These are phyloP conservation scores for Chlorella sorokiniana DNA, from an alignment of 139 green algal genomes.

Conservation along the genomic window DNA sequence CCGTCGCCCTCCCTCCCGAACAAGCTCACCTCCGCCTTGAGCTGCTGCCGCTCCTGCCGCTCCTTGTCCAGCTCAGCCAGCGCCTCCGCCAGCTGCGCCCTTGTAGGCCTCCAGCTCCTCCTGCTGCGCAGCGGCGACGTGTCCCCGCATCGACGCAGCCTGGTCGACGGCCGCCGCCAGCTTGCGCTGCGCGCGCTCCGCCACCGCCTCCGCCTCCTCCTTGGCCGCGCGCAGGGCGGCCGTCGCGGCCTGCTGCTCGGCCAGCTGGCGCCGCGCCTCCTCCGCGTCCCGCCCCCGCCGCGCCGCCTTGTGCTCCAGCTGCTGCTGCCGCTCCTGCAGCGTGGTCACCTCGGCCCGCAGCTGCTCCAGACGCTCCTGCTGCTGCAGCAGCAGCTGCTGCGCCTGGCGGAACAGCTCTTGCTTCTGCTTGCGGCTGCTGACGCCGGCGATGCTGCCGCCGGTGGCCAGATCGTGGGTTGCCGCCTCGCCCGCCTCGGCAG, in stretches of 20 bases:
- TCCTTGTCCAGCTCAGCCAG: conserved; percentile 9
- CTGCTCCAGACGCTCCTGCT: conserved; percentile 5
- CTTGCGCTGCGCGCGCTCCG: not conserved
- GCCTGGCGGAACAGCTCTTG: not conserved
- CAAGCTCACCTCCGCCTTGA: conserved; percentile 3
- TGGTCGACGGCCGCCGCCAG: conserved; percentile 1
- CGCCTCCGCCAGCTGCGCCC: conserved; percentile 1
- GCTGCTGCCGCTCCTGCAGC: not conserved
- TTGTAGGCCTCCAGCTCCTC: conserved; percentile 20
- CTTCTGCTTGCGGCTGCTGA: not conserved
- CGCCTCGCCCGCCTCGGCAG: not conserved
- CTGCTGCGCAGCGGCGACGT: not conserved
- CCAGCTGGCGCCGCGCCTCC: conserved; percentile 5
- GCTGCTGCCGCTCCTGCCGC: conserved; percentile 6
- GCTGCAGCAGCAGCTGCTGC: not conserved
- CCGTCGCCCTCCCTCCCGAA: not conserved
- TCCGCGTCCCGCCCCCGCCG: not conserved
- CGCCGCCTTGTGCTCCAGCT: not conserved
- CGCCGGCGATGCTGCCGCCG: not conserved
- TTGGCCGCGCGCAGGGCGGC: not conserved
- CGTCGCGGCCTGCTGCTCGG: not conserved
- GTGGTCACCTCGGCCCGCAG: not conserved
- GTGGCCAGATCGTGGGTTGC: not conserved
- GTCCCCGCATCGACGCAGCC: not conserved
- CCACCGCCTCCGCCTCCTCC: conserved; percentile 2